phyloP scores from a whole-genome alignment of 768 basidiomycete species.

The Hypsizygus marmoreus region DNA sequence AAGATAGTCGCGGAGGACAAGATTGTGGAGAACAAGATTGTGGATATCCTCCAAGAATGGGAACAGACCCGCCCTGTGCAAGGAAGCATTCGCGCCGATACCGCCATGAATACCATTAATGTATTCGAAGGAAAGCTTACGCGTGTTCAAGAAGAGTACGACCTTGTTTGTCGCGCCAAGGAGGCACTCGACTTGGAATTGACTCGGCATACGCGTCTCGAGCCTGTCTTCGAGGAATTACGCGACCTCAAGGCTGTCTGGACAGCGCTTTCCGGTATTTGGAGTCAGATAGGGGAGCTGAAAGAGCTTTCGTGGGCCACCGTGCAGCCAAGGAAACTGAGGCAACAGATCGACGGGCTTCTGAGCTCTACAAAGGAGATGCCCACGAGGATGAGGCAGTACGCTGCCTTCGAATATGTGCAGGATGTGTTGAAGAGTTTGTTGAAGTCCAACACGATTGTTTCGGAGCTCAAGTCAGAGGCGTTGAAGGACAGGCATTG shows the following conservation, averaged over 20 bases:
- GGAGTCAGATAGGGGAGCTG: constrained; percentile 89
- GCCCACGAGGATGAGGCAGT: constrained; percentile 99
- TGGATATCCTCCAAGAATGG: constrained; percentile 90
- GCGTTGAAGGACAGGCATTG: constrained; percentile 97
- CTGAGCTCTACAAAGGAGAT: constrained; percentile 95
- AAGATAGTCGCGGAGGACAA: constrained; percentile 99
- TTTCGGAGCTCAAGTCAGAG: constrained; percentile 96
- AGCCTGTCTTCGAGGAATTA: constrained; percentile 93
- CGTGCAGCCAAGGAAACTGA: constrained; percentile 91
- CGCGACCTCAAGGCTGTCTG: constrained; percentile 97
- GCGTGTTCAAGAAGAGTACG: constrained; percentile 92
- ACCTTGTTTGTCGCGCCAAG: constrained; percentile 93
- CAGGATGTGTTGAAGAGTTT: constrained; percentile 86
- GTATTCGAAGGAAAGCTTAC: constrained; percentile 91
- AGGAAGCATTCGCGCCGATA: constrained; percentile 94
- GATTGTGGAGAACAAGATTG: constrained; percentile 95
- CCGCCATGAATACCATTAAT: constrained; percentile 94
- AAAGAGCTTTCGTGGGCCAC: constrained; percentile 89
- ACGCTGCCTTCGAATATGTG: constrained; percentile 97
- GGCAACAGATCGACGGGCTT: constrained; percentile 91
- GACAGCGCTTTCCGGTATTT: constrained; percentile 97
- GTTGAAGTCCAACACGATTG: constrained; percentile 85
- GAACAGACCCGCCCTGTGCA: constrained; percentile 95
- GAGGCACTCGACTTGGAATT: constrained; percentile 95
- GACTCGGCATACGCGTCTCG: constrained; percentile 84